These are phyloP conservation scores for Eustoma russellianum DNA, from an alignment of 257 asterid genomes.

Conservation along the genomic window DNA sequence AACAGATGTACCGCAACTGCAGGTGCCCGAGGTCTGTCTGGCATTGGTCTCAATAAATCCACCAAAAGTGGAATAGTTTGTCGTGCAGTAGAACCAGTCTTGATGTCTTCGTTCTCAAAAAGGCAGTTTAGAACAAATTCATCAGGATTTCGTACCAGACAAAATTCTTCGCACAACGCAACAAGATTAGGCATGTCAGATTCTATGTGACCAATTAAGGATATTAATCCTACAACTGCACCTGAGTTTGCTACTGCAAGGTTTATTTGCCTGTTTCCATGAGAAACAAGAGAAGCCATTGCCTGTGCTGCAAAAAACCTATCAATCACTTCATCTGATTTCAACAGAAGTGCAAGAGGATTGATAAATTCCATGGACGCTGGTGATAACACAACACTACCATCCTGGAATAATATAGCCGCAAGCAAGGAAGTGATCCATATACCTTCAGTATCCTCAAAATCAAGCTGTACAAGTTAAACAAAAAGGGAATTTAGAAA, in stretches of 20 bases:
- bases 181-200: slow-evolving; percentile 53
- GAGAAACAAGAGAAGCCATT: slow-evolving; percentile 63
- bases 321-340: slow-evolving; percentile 60
- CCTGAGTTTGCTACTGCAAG: slow-evolving; percentile 69
- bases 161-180: slow-evolving; percentile 65
- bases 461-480: slow-evolving; percentile 44
- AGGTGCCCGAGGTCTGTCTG: slow-evolving; percentile 87
- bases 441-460: slow-evolving; percentile 63
- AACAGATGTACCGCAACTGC: slow-evolving; percentile 54
- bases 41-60: slow-evolving; percentile 75
- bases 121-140: slow-evolving; percentile 53
- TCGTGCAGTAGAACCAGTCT: slow-evolving; percentile 56
- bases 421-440: slow-evolving; percentile 77
- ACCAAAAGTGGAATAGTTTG: slow-evolving; percentile 69
- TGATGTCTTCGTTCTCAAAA: slow-evolving; percentile 67
- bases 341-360: slow-evolving; percentile 43
- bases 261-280: slow-evolving; percentile 49
- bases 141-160: slow-evolving; percentile 60
- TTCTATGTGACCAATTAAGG: slow-evolving; percentile 60
- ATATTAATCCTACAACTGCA: slow-evolving; percentile 54
- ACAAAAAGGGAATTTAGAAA: too few relatives aligned
- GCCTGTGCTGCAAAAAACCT: slow-evolving; percentile 83
- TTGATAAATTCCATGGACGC: slow-evolving; percentile 40
- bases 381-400: slow-evolving; percentile 46
- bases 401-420: slow-evolving; percentile 71